Percentiles rank a stretch among this genome's conserved stretches.
Evolutionary conservation across 306 rosid species (phyloP).

Genomic region (Geum urbanum): DNA sequence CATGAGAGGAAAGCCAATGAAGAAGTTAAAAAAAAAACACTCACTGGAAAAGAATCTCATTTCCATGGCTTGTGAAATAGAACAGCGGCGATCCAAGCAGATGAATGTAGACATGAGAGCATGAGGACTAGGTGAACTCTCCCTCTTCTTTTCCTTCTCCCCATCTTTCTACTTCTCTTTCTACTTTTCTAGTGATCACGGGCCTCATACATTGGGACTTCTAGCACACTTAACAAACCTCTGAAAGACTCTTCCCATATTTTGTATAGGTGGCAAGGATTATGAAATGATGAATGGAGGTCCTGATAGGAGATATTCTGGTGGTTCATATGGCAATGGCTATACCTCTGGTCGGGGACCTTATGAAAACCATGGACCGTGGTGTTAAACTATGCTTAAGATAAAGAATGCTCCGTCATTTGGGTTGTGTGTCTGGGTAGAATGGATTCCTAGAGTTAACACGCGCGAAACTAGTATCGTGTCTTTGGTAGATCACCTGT

Average conservation of each 20-base stretch:
- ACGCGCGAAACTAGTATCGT: too few species aligned
- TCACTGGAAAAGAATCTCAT: constrained; percentile 45
- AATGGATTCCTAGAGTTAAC: neutral
- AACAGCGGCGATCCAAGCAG: constrained; percentile 36
- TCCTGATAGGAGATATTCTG: constrained; percentile 37
- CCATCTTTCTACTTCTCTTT: neutral
- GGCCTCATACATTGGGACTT: neutral
- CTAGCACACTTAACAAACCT: neutral
- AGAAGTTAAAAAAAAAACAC: constrained; percentile 39
- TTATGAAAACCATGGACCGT: constrained; percentile 27
- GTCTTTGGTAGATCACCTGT: neutral
- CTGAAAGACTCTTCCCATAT: constrained; percentile 17
- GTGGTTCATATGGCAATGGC: constrained; percentile 28
- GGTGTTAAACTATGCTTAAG: constrained; percentile 21
- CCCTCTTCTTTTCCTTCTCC: neutral
- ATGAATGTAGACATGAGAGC: constrained; percentile 29
- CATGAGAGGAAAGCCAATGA: constrained; percentile 42
- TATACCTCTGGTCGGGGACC: constrained; percentile 34
- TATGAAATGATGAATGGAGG: constrained; percentile 40
- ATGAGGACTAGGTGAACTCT: constrained; percentile 34
- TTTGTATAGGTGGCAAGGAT: constrained; percentile 34
- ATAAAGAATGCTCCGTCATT: neutral
- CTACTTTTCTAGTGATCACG: neutral
- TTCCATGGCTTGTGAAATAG: constrained; percentile 53
- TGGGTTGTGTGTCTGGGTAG: neutral